A percentile compares a stretch with the other conserved stretches of the same genome.
These are phyloP conservation scores for Fennellomyces sp. DNA, from an alignment of 371 early-diverging fungal species.

Conservation along the genomic window DNA sequence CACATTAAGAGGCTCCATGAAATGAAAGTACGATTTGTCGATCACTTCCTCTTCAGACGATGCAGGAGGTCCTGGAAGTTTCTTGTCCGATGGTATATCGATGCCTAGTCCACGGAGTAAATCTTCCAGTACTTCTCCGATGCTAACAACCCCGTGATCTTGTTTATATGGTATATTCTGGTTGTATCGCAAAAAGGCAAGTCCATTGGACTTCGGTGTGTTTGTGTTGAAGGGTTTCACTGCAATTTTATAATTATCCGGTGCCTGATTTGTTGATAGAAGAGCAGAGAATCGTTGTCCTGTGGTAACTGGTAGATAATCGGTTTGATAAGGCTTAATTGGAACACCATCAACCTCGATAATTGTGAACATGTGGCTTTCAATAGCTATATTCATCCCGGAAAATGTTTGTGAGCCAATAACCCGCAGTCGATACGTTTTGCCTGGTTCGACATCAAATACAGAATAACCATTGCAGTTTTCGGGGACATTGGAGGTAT, in stretches of 20 bases:
- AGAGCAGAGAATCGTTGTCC: slow-evolving; percentile 31
- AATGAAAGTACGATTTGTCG: slow-evolving; percentile 20
- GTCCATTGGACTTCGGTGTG: slow-evolving; percentile 5
- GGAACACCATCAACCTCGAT: slow-evolving; percentile 47
- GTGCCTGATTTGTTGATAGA: slow-evolving; percentile 17
- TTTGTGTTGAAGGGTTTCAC: slow-evolving; percentile 2
- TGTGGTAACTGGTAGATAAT: slow-evolving; percentile 17
- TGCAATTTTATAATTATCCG: slow-evolving; percentile 13
- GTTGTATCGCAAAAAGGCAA: slow-evolving; percentile 20
- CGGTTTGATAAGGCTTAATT: slow-evolving; percentile 13
- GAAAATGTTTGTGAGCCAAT: slow-evolving; percentile 41
- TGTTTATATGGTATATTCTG: background rate
- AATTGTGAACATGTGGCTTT: slow-evolving; percentile 45
- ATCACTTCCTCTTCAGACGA: too few relatives aligned
- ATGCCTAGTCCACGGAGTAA: too few relatives aligned
- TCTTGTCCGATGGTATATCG: background rate
- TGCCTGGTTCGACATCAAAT: slow-evolving; percentile 39
- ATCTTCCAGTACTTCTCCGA: too few relatives aligned
- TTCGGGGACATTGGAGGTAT: background rate
- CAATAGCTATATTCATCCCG: slow-evolving; percentile 37
- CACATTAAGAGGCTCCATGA: background rate
- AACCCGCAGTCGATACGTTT: slow-evolving; percentile 39
- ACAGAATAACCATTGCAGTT: slow-evolving; percentile 33
- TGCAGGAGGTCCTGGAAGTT: background rate
- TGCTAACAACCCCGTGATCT: too few relatives aligned